phyloP scores from a whole-genome alignment of 371 early-diverging fungal species.

The Rhizopus stolonifer region DNA sequence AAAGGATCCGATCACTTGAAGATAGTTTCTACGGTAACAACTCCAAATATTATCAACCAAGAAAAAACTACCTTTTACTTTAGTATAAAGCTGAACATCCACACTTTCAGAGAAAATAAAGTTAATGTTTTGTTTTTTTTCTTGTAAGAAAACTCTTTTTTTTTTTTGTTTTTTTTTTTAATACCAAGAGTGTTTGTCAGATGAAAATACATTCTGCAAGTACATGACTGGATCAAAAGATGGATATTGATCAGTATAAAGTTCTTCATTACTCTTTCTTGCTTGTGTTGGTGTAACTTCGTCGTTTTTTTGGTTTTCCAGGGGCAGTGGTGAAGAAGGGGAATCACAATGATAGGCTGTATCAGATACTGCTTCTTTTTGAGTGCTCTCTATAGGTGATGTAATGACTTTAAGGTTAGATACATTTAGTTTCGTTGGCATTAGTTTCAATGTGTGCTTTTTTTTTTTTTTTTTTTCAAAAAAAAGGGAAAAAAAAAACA shows the following conservation, averaged over 20 bases:
- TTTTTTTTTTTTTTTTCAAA: no score
- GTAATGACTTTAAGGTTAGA: background rate
- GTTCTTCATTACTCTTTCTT: slow-evolving; percentile 6
- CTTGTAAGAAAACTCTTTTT: background rate
- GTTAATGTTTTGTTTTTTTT: no score
- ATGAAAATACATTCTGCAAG: slow-evolving; percentile 12
- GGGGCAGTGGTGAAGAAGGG: slow-evolving; percentile 7
- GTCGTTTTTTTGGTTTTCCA: slow-evolving; percentile 12
- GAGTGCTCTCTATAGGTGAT: background rate
- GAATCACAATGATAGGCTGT: background rate
- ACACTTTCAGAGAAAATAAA: no score
- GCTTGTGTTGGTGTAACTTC: slow-evolving; percentile 9
- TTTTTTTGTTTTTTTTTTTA: no score
- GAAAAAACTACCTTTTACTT: slow-evolving; percentile 80
- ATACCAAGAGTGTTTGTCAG: slow-evolving; percentile 2
- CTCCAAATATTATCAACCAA: slow-evolving; percentile 83
- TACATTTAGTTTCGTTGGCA: slow-evolving; percentile 7
- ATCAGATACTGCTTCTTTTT: background rate
- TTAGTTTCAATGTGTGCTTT: no score
- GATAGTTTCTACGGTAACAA: slow-evolving; percentile 91
- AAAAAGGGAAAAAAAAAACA: no score
- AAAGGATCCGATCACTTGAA: slow-evolving; percentile 79
- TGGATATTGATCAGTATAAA: slow-evolving; percentile 13
- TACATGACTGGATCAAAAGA: slow-evolving; percentile 15
- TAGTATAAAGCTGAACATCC: slow-evolving; percentile 58